Base-by-base conservation (phyloP, 805 yeast genomes). In the Naumovozyma castellii region DNA sequence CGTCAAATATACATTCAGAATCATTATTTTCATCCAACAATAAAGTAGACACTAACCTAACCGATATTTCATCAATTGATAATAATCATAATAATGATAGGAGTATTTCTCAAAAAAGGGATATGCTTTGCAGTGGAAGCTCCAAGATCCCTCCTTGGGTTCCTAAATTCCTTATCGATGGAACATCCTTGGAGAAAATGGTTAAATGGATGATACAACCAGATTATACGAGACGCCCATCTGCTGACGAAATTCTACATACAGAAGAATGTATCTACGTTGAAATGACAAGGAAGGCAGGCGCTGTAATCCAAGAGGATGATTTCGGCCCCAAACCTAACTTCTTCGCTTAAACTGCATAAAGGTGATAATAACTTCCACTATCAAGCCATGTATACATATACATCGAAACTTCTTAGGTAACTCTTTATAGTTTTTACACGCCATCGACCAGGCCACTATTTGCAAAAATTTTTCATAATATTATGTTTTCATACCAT, bases 261-360 rank as follows among this genome's bases (percentile, higher is more conserved):
- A 69, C 79, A 47, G 75, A 72, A 35, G 97, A 92, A 58, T 78
- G 92, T 45, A 69, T 73, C 35, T 73, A 79, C 43, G 88, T 92
- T 31, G 95, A 88, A 47, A 63, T 71, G 40, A 72, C 90, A 44
- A 71, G 96, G 38, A 83, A 82, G 56, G 84, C 95, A 4, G 96
- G 97, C 3, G 96, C 97, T 3, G 82, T 88, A 2, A 83, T 92
- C 46, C 92, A 80, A 53, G 98, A 90, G 64, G 97, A 97, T 15
- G 97, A 92, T 49, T 87, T 73, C 58, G 98, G 97, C 0, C 95
- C 97, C 1, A 67, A 68, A 43, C 80, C 84, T 0, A 76, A 70
- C n/a, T 50, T 58, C 22, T 57, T 56, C 37, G 49, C 37, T 34
- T 41, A 29, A n/a, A n/a, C n/a, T n/a, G n/a, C n/a, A n/a, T n/a